Conservation (phyloP, 164 flowering plant genomes). For the Euptelea pleiosperma region DNA sequence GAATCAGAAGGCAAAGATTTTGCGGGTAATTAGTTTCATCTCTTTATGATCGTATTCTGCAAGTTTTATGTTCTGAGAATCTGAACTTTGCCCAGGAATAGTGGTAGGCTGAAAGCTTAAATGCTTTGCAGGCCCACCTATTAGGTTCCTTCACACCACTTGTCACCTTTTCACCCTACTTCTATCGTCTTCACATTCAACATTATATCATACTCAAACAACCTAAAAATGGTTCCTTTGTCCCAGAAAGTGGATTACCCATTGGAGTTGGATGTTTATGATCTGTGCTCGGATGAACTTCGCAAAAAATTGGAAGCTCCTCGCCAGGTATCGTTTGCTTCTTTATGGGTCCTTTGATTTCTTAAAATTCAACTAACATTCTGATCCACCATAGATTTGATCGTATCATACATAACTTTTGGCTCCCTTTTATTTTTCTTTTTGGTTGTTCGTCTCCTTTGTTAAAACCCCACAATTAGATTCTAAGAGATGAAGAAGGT, state of each 20-base stretch:
- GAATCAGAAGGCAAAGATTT: slow-evolving; percentile 94
- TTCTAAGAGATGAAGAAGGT: slow-evolving; percentile 78
- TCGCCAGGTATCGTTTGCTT: slow-evolving; percentile 53
- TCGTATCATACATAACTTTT: neutral
- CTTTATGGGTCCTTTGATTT: neutral
- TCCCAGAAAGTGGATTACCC: slow-evolving; percentile 97
- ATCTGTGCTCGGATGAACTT: slow-evolving; percentile 88
- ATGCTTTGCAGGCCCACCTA: neutral
- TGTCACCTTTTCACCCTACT: no score
- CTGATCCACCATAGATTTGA: no score
- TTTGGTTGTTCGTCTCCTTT: neutral
- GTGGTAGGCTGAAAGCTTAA: no score
- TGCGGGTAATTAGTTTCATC: slow-evolving; percentile 60
- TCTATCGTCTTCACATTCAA: neutral
- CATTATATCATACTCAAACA: neutral
- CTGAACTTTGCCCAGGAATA: neutral
- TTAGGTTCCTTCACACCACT: neutral
- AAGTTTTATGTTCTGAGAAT: neutral
- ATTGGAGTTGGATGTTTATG: slow-evolving; percentile 86
- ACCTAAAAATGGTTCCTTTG: neutral
- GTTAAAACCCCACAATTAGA: slow-evolving; percentile 20
- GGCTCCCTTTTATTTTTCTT: slow-evolving; percentile 1
- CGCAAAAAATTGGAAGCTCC: slow-evolving; percentile 73
- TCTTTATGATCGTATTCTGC: neutral
- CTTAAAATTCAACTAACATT: no score